Base-by-base conservation (phyloP, 2,329 filamentous ascomycete genomes). In the Drechslera avenae region DNA sequence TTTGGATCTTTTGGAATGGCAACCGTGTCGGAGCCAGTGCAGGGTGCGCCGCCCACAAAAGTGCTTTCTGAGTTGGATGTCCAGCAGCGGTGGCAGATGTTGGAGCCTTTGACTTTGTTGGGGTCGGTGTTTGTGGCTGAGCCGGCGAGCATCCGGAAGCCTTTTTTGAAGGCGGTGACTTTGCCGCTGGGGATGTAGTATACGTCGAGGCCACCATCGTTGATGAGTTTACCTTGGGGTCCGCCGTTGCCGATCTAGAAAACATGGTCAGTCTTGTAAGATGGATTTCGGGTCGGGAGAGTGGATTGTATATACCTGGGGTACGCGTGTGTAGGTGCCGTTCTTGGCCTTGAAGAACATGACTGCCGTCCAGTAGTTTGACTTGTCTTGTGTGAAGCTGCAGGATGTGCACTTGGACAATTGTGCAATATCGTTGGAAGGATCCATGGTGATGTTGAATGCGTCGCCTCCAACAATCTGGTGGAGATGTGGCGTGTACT, bases 21-120 rank as follows among this genome's bases (percentile, higher is more conserved):
- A 39, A 81, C 78, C 3, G 79, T 81, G 64, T 81, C 79, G 52
- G 62, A 69, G 31, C 78, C 79, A 23, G 74, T 69, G 76, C 79
- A 81, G 26, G 79, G 79, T 16, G 78, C 78, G 33, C 76, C 78
- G 30, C 79, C 79, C 4, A 79, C 72, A 56, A 81, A 81, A 26
- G 67, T 73, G 69, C 68, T 73, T 59, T 81, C 79, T 58, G 68
- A 78, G 23, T 76, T 60, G 12, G 76, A 76, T 8, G 74, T 79
- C 68, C 68, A 71, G 62, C 68, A 71, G 34, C 68, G 61, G 52
- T 72, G 67, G 55, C 66, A 70, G 60, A 72, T 71, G 45, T 66
- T 66, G 13, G 57, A 46, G 16, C 54, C 56, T 14, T 58, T 52
- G 31, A 71, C 68, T 46, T 71, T 71, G 52, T 30, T 59, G 50